phyloP scores from a whole-genome alignment of 768 basidiomycete species.

The Plicaturopsis crispa region DNA sequence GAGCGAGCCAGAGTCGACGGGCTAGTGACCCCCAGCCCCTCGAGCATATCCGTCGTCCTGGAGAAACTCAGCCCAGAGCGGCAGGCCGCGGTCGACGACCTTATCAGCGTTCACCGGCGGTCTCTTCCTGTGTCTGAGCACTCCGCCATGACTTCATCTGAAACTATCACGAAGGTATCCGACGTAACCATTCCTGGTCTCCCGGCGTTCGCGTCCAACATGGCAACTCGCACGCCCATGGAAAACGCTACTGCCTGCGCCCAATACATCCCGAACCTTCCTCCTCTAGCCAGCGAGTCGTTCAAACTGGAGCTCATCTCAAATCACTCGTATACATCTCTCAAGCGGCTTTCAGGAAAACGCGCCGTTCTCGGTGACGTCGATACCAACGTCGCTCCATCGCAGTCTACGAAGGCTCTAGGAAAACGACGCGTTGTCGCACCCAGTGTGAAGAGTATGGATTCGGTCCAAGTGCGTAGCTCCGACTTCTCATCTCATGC shows the following conservation, averaged over 20 bases:
- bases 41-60: slow-evolving; percentile 20
- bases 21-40: slow-evolving; percentile 21
- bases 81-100: slow-evolving; percentile 28
- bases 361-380: slow-evolving; percentile 9
- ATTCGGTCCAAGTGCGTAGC: no score
- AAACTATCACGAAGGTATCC: not conserved
- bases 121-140: not conserved
- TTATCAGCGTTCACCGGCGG: slow-evolving; percentile 17
- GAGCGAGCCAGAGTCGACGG: no score
- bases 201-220: slow-evolving; percentile 4
- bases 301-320: slow-evolving; percentile 17
- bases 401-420: not conserved
- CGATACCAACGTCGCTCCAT: slow-evolving; percentile 6
- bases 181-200: slow-evolving; percentile 1
- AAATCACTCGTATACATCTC: no score
- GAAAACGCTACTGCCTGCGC: slow-evolving; percentile 1
- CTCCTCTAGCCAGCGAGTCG: slow-evolving; percentile 21
- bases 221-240: no score
- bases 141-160: slow-evolving; percentile 16
- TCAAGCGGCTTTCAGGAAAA: no score
- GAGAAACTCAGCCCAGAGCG: slow-evolving; percentile 17
- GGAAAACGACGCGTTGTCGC: no score
- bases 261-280: slow-evolving; percentile 6
- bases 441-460: no score
- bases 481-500: no score